Percentiles rank a stretch among this genome's conserved stretches.
phyloP scores from a whole-genome alignment of 2,329 filamentous ascomycete species.

The Alternaria atra region DNA sequence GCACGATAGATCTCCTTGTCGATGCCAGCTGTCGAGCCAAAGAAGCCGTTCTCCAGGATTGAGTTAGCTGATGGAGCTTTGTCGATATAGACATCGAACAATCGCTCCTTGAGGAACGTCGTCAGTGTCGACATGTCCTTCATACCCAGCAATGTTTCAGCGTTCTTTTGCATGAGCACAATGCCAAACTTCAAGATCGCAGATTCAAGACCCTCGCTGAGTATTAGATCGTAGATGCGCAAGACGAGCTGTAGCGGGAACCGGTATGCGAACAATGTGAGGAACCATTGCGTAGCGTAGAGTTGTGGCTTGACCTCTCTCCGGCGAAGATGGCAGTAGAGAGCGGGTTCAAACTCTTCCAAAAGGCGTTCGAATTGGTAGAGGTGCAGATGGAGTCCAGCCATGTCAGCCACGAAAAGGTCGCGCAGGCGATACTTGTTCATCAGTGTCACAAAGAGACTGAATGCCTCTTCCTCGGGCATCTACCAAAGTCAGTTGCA shows the following conservation, averaged over 20 bases:
- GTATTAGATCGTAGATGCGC: constrained; percentile 93
- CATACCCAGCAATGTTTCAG: constrained; percentile 78
- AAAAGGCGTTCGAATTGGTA: constrained; percentile 95
- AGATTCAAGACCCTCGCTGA: constrained; percentile 86
- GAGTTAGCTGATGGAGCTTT: constrained; percentile 90
- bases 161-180: constrained; percentile 95
- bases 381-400: constrained; percentile 88
- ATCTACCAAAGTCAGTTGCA: constrained; percentile 69
- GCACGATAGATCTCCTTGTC: constrained; percentile 97
- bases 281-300: constrained; percentile 98
- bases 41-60: constrained; percentile 95
- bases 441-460: constrained; percentile 91
- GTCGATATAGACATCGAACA: constrained; percentile 98
- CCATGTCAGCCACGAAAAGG: constrained; percentile 95
- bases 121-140: constrained; percentile 91
- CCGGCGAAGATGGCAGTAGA: constrained; percentile 93
- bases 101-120: constrained; percentile 87
- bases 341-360: constrained; percentile 90
- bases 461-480: constrained; percentile 97
- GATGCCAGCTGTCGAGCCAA: constrained; percentile 86
- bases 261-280: constrained; percentile 97
- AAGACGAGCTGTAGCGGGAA: constrained; percentile 96
- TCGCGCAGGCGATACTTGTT: constrained; percentile 94
- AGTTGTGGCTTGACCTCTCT: constrained; percentile 88
- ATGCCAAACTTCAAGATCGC: constrained; percentile 95